phyloP scores from a whole-genome alignment of 2,329 filamentous ascomycete species.

The Pseudogymnoascus pannorum region DNA sequence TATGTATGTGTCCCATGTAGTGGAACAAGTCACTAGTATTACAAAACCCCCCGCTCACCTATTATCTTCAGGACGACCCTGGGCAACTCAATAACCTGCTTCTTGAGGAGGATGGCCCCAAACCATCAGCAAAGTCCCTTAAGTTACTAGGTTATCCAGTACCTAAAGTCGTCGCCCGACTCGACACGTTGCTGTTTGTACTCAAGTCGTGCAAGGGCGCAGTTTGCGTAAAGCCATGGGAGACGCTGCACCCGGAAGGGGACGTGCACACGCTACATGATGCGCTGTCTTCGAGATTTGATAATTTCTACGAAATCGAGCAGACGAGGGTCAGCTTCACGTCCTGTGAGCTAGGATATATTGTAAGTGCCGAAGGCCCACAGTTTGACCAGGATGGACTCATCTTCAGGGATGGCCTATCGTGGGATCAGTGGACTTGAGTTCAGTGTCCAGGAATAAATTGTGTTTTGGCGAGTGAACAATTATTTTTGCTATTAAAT shows the following conservation, averaged over 20 bases:
- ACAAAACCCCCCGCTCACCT: not conserved
- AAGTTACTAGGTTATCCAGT: conserved; percentile 31
- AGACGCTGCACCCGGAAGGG: conserved; percentile 45
- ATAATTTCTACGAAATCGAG: conserved; percentile 44
- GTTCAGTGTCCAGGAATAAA: not conserved
- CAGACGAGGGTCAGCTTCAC: conserved; percentile 44
- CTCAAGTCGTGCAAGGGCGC: conserved; percentile 52
- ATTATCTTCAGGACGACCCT: conserved; percentile 37
- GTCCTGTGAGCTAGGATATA: conserved; percentile 49
- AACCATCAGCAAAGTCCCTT: conserved; percentile 14
- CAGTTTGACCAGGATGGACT: conserved; percentile 24
- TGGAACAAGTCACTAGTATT: not conserved
- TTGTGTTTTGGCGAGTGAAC: not conserved
- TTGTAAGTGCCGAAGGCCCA: conserved; percentile 48
- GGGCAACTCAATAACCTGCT: conserved; percentile 40
- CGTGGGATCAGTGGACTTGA: not conserved
- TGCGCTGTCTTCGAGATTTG: conserved; percentile 41
- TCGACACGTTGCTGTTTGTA: conserved; percentile 53
- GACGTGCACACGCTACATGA: conserved; percentile 44
- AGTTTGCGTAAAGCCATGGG: conserved; percentile 50
- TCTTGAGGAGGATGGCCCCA: not conserved
- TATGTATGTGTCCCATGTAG: conserved; percentile 33
- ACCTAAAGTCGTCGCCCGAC: conserved; percentile 38
- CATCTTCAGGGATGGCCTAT: not conserved
- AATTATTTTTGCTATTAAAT: not conserved